Conservation (phyloP, 2,329 filamentous ascomycete genomes). For the Botryotinia convoluta region DNA sequence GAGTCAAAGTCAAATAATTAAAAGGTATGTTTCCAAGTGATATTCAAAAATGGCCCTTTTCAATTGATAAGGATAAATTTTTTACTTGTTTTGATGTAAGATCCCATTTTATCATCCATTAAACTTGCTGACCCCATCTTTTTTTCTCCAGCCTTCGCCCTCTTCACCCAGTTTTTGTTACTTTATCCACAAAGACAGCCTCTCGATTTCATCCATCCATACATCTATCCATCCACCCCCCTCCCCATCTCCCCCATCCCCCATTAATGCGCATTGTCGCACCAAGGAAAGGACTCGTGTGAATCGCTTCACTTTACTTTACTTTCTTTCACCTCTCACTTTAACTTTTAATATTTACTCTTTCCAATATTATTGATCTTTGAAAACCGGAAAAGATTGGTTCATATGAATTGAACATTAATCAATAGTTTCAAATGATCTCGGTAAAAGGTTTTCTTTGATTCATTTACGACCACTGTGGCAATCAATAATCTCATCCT, state of each 20-base stretch:
- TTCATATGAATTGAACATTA: neutral
- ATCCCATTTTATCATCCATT: neutral
- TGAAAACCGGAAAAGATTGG: neutral
- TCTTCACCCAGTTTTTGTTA: neutral
- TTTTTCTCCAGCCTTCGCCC: conserved; percentile 4
- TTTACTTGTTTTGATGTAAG: neutral
- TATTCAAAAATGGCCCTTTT: neutral
- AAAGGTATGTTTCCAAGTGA: neutral
- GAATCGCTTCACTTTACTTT: neutral
- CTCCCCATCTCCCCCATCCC: neutral
- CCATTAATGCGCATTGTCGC: neutral
- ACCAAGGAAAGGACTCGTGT: neutral
- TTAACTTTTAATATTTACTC: neutral
- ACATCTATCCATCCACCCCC: neutral
- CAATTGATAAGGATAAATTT: neutral
- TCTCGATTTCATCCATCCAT: neutral
- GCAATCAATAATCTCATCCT: conserved; percentile 4
- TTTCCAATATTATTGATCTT: neutral
- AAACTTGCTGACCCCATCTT: conserved; percentile 4
- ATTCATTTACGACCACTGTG: conserved; percentile 14
- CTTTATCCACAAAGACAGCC: conserved; percentile 12
- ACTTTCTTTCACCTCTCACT: neutral
- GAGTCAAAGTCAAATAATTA: neutral
- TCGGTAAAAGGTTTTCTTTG: neutral
- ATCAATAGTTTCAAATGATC: conserved; percentile 8